Base-by-base conservation (phyloP, 2,329 filamentous ascomycete genomes). In the Ceratocystis papillata region DNA sequence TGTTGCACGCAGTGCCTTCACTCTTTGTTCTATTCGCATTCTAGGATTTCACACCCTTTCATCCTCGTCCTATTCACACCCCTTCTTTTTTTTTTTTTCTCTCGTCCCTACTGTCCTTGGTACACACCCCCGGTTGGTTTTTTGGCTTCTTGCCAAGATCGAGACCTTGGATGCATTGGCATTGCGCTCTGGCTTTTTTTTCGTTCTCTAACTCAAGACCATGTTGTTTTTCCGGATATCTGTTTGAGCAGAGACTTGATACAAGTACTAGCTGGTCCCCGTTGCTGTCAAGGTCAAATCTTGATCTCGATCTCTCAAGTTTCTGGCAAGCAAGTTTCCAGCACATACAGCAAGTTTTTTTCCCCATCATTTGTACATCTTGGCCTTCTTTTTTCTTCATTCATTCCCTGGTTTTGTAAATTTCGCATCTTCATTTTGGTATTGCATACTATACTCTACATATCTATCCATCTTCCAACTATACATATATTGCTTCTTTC, bases 361-460 rank as follows among this genome's bases (percentile, higher is more conserved):
- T 59, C 28, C 28, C 30, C n/a, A 22, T 64, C 61, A 41, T 68
- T 44, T 25, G 30, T 66, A 48, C 63, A 64, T 37, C 48, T 55
- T 25, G 63, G 25, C 30, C 28, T 53, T 57, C 17, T 25, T 48
- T 61, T 22, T 15, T 61, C 22, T 46, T 59, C 48, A 44, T 66
- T 67, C 20, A 45, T 63, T 53, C n/a, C 37, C 28, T 25, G n/a
- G 17, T 53, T 45, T 45, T 57, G 33, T 25, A 45, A 5, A 25
- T 44, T 59, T 17, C 12, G 59, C 33, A 15, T 55, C 50, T 57
- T 46, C 62, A 30, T 48, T 67, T 64, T 65, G 61, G 25, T 45
- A 62, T 53, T 59, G 55, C 55, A 59, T 59, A 59, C 55, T 59
- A 25, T 37, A 28, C n/a, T 41, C 17, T 10, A 20, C 28, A 45